Conservation (phyloP, 2,329 filamentous ascomycete genomes). For the Exophiala calicioides region DNA sequence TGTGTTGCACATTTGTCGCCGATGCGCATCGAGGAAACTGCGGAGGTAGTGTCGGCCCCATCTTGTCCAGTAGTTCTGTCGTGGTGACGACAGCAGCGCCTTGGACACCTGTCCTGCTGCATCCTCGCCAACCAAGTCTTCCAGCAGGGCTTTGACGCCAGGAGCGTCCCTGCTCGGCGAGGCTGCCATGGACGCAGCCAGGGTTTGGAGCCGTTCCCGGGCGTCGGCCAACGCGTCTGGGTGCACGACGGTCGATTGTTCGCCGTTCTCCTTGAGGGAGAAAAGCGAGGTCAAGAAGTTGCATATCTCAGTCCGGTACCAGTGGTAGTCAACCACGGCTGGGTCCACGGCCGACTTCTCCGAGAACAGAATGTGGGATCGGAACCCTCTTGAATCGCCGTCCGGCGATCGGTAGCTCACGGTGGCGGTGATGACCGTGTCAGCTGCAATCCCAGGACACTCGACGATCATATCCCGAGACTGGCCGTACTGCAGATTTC, state of each 20-base stretch:
- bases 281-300: constrained; percentile 52
- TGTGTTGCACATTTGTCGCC: constrained; percentile 60
- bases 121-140: constrained; percentile 50
- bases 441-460: constrained; percentile 20
- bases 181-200: constrained; percentile 11
- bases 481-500: constrained; percentile 63
- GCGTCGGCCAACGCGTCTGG: constrained; percentile 5
- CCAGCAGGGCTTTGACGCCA: constrained; percentile 40
- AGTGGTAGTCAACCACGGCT: constrained; percentile 50
- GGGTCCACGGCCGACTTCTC: constrained; percentile 10
- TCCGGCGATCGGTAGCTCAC: constrained; percentile 28
- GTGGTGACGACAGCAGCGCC: constrained; percentile 14
- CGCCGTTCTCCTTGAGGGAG: constrained; percentile 39
- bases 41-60: constrained; percentile 64
- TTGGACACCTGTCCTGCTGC: constrained; percentile 35
- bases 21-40: constrained; percentile 58
- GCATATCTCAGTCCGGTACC: constrained; percentile 54
- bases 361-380: constrained; percentile 2
- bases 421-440: constrained; percentile 33
- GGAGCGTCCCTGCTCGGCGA: constrained; percentile 4
- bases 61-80: constrained; percentile 42
- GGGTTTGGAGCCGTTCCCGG: background rate
- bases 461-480: constrained; percentile 57
- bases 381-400: constrained; percentile 2
- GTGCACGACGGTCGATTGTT: constrained; percentile 37